Evolutionary conservation across 192 early-diverging fungal genomes (phyloP).

Genomic region (Coemansia asiatica): DNA sequence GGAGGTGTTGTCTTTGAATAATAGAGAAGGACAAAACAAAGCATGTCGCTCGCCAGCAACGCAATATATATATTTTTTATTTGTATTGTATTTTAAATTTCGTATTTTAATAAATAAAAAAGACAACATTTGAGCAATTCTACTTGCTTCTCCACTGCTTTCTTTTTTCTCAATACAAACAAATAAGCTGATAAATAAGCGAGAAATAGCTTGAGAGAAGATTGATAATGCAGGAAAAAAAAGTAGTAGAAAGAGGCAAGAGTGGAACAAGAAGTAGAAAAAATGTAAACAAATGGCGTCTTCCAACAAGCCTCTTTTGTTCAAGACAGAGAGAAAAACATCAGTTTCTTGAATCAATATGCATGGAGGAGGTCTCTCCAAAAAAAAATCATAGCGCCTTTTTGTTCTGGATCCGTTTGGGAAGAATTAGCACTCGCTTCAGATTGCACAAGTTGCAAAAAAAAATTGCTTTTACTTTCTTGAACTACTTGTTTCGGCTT

Average conservation of each 20-base stretch:
- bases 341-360: not conserved
- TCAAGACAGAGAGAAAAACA: not conserved
- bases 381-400: not conserved
- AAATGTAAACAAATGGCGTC: not conserved
- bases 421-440: too few species aligned
- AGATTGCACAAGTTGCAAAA: too few species aligned
- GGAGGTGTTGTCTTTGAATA: not conserved
- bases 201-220: not conserved
- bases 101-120: not conserved
- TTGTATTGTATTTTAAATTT: not conserved
- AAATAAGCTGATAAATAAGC: not conserved
- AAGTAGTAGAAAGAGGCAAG: not conserved
- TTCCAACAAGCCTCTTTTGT: not conserved
- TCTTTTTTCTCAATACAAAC: not conserved
- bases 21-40: too few species aligned
- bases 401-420: not conserved
- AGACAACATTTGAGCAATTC: not conserved
- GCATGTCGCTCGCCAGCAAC: too few species aligned
- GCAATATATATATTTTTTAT: not conserved
- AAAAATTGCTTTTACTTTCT: too few species aligned
- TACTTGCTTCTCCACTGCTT: not conserved
- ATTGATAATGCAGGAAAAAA: not conserved
- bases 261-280: not conserved
- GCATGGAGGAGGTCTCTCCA: not conserved
- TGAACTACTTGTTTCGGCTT: too few species aligned